phyloP scores from a whole-genome alignment of 345 rosid species.

The Pistacia integerrima region DNA sequence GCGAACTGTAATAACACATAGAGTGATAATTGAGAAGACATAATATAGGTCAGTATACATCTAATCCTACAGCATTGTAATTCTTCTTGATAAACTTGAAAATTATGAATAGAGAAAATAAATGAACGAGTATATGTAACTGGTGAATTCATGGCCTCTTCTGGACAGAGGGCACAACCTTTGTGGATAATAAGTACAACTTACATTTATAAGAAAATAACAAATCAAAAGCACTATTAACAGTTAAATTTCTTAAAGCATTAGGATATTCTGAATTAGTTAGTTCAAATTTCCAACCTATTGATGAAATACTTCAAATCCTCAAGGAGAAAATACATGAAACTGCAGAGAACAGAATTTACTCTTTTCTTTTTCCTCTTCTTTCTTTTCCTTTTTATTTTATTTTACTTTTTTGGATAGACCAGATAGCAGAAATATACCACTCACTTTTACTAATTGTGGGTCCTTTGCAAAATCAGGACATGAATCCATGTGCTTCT shows the following conservation, averaged over 20 bases:
- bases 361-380: too few relatives aligned
- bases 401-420: too few relatives aligned
- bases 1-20: not conserved
- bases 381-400: too few relatives aligned
- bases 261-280: not conserved
- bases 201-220: not conserved
- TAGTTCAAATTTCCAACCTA: not conserved
- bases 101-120: not conserved
- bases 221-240: not conserved
- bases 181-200: not conserved
- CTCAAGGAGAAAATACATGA: not conserved
- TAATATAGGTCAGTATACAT: not conserved
- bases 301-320: not conserved
- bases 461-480: conserved; percentile 91
- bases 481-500: conserved; percentile 95
- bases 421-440: conserved; percentile 18
- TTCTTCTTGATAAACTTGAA: conserved; percentile 6
- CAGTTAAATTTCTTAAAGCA: not conserved
- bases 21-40: not conserved
- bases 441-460: conserved; percentile 75
- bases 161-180: not conserved
- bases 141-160: not conserved
- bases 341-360: conserved; percentile 2
- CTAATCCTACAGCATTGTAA: not conserved
- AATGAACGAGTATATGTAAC: not conserved